Base-by-base conservation (phyloP, 305 asterid genomes). In the Fraxinus angustifolia region DNA sequence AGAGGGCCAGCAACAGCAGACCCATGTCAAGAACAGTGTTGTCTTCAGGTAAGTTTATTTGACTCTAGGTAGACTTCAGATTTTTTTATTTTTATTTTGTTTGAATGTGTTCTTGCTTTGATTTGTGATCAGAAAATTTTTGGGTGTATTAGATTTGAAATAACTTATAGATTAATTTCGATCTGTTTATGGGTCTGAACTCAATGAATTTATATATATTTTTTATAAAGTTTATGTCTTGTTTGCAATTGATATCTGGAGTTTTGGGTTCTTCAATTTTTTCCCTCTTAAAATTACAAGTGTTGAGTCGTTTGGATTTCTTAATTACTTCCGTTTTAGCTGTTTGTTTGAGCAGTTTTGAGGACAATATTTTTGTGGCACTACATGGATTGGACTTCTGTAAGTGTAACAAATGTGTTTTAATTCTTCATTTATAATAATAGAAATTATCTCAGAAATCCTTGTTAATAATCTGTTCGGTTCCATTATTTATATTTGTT, bases 1-100 rank as follows among this genome's bases (percentile, higher is more conserved):
- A 78, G 79, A 82, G 80, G 78, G 82, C 78, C 80, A 82, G 45
- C 62, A 30, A 56, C 78, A 28, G 33, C 67, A 90, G 88, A 48
- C 79, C 83, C 83, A 91, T 89, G 93, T 87, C 89, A 8, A 85
- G 88, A 73, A 65, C 89, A 17, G 78, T 84, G 81, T 79, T 85
- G 33, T 83, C 81, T 83, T 82, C 88, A 14, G 91, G 97, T 93
- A 70, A 86, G 38, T 36, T 68, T 68, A 30, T 30, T 5, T 68
- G 36, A 28, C 73, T 17, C 17, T 6, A 17, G 1, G 28, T 17
- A 56, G 23, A 53, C 23, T 53, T 1, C 26, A 6, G 10, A 56
- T n/a, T 56, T 56, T 56, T 56, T 0, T 3, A 1, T 56, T 56
- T 56, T 17, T 17, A 56, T 56, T 56, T 17, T 17, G 67, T 17